These are phyloP conservation scores for Fusarium sp. DNA, from an alignment of 2,329 filamentous ascomycete genomes.

Conservation along the genomic window DNA sequence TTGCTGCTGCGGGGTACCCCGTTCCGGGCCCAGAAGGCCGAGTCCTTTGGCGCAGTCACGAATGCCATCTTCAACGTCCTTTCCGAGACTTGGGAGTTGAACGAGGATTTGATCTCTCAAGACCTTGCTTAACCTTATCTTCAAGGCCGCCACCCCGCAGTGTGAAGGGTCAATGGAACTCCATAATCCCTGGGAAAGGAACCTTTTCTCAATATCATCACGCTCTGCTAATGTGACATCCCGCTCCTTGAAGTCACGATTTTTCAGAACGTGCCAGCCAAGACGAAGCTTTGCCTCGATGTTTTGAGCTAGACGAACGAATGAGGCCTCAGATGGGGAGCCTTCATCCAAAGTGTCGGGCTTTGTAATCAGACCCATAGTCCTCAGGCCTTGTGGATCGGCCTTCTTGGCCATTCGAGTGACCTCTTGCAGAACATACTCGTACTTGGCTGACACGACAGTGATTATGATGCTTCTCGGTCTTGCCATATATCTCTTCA, in stretches of 20 bases:
- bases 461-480: conserved; percentile 71
- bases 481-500: conserved; percentile 69
- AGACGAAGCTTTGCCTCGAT: conserved; percentile 61
- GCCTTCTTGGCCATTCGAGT: conserved; percentile 57
- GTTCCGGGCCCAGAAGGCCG: conserved; percentile 62
- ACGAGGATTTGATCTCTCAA: conserved; percentile 61
- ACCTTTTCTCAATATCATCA: conserved; percentile 56
- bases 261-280: conserved; percentile 66
- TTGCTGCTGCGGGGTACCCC: conserved; percentile 62
- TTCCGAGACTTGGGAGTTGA: conserved; percentile 57
- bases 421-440: conserved; percentile 71
- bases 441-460: conserved; percentile 68
- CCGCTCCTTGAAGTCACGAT: conserved; percentile 33
- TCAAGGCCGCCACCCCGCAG: conserved; percentile 64
- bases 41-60: conserved; percentile 60
- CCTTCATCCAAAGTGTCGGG: conserved; percentile 57
- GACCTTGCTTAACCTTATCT: conserved; percentile 63
- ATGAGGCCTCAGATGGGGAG: conserved; percentile 57
- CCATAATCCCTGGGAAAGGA: conserved; percentile 61
- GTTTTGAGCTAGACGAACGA: conserved; percentile 60
- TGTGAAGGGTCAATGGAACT: conserved; percentile 49
- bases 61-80: conserved; percentile 49
- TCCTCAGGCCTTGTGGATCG: conserved; percentile 56
- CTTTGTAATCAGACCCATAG: conserved; percentile 70
- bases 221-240: conserved; percentile 52